Conservation (phyloP, 176 grass and related monocot species). For the Canna indica region DNA sequence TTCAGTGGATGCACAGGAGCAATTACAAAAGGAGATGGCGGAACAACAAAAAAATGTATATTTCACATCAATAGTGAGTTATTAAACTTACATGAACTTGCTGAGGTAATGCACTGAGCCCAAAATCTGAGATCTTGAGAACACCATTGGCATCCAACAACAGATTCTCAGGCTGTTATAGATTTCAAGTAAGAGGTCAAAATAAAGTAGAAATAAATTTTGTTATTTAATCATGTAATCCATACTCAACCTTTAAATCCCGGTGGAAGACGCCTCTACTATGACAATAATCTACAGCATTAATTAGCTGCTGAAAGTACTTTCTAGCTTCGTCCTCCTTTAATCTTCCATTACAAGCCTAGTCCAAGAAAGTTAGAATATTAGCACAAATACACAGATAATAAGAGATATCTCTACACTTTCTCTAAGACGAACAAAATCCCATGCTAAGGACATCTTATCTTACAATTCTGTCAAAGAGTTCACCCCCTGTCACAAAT, state of each 20-base stretch:
- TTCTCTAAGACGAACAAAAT: neutral
- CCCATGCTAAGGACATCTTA: slow-evolving; percentile 11
- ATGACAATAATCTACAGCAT: slow-evolving; percentile 97
- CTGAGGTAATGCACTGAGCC: slow-evolving; percentile 77
- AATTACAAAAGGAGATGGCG: neutral
- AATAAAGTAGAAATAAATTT: slow-evolving; percentile 4
- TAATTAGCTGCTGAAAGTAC: slow-evolving; percentile 95
- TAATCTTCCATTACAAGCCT: slow-evolving; percentile 69
- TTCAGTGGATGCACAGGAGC: neutral
- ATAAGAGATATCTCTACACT: neutral
- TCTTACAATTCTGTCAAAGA: slow-evolving; percentile 93
- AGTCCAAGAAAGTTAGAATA: slow-evolving; percentile 1
- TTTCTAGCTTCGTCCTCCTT: slow-evolving; percentile 96
- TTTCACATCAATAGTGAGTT: neutral
- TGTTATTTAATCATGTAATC: neutral
- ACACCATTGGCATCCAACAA: slow-evolving; percentile 61
- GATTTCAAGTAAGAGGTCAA: neutral
- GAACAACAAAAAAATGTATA: neutral
- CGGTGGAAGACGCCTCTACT: slow-evolving; percentile 92
- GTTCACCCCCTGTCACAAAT: slow-evolving; percentile 82
- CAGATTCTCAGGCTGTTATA: slow-evolving; percentile 81
- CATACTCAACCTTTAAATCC: slow-evolving; percentile 64
- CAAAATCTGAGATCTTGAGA: slow-evolving; percentile 95
- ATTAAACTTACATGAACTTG: slow-evolving; percentile 71
- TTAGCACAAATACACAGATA: slow-evolving; percentile 1